Evolutionary conservation across 108 stramenopile genomes (phyloP).

Genomic region (Fragilariopsis cylindrus): DNA sequence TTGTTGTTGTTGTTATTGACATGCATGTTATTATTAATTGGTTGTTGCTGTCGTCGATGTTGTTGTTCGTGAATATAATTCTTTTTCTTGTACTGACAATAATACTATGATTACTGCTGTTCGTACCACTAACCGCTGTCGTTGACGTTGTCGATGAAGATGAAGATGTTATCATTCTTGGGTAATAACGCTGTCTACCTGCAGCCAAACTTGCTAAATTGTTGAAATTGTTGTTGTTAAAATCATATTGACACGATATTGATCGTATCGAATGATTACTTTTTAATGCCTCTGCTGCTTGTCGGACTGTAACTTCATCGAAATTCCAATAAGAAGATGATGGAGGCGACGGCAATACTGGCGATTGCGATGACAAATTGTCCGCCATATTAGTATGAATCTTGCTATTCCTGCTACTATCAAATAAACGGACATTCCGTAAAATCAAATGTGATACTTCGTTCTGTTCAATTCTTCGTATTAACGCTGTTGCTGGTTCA

Average conservation of each 20-base stretch:
- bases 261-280: slow-evolving; percentile 1
- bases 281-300: background rate
- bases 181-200: background rate
- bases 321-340: background rate
- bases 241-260: slow-evolving; percentile 4
- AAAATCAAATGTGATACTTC: too few species aligned
- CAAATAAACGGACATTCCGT: too few species aligned
- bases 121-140: background rate
- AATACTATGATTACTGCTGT: too few species aligned
- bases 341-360: background rate
- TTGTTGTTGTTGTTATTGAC: background rate
- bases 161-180: background rate
- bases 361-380: too few species aligned
- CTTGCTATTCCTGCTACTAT: too few species aligned
- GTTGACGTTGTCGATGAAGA: background rate
- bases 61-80: too few species aligned
- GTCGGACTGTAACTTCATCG: background rate
- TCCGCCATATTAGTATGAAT: too few species aligned
- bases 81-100: too few species aligned
- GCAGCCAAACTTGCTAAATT: too few species aligned
- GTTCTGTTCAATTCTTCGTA: too few species aligned
- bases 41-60: background rate
- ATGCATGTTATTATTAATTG: background rate
- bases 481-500: too few species aligned
- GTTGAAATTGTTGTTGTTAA: background rate